Conservation (phyloP, 129 eudicot genomes). For the Pseudognaphalium luteoalbum region DNA sequence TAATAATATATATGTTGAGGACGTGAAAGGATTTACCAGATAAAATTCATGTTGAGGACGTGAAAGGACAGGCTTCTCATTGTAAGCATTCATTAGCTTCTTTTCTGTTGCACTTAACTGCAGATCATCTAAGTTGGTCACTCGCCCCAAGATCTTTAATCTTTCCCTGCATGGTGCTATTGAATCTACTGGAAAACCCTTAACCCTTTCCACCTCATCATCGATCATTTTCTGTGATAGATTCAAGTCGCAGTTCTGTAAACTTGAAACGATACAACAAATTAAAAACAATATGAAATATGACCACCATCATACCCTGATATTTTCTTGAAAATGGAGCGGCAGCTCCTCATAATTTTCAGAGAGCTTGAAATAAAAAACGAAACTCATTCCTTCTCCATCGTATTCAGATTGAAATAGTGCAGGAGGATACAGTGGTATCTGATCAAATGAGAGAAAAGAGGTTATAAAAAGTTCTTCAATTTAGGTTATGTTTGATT, state of each 20-base stretch:
- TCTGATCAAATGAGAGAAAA: constrained; percentile 16
- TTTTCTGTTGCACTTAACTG: constrained; percentile 63
- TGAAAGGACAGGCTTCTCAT: constrained; percentile 83
- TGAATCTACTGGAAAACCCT: constrained; percentile 72
- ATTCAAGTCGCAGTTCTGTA: neutral
- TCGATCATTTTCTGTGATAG: constrained; percentile 19
- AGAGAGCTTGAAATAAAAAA: constrained; percentile 79
- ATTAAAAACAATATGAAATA: neutral
- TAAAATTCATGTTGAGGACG: constrained; percentile 95
- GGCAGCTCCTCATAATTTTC: constrained; percentile 78
- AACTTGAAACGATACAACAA: neutral
- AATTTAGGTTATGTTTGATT: neutral
- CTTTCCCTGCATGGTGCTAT: constrained; percentile 72
- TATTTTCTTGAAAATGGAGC: constrained; percentile 70
- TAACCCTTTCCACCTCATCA: constrained; percentile 71
- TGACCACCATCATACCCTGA: constrained; percentile 53
- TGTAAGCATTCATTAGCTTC: constrained; percentile 82
- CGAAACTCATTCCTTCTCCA: constrained; percentile 84
- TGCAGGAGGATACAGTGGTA: constrained; percentile 1
- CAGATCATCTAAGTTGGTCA: constrained; percentile 68
- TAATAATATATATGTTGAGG: neutral
- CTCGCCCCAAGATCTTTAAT: constrained; percentile 73
- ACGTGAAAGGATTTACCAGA: constrained; percentile 44
- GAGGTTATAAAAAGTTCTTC: neutral
- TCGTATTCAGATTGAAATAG: constrained; percentile 74